A percentile compares a stretch with the other conserved stretches of the same genome.
These are phyloP conservation scores for Paxillus involutus DNA, from an alignment of 768 basidiomycete species.

Conservation along the genomic window DNA sequence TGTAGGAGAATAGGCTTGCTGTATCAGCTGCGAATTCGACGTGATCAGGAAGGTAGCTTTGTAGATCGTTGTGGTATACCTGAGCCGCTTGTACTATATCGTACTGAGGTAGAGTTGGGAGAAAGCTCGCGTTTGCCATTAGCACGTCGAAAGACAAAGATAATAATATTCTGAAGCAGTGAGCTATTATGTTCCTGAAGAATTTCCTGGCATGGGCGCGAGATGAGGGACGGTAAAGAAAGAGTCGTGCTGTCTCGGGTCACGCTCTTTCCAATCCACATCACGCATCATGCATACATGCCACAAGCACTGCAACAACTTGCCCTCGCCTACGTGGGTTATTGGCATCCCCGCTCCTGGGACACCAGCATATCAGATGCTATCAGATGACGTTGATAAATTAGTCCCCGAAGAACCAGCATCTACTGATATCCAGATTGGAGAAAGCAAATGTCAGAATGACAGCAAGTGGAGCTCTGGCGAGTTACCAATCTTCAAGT, in stretches of 20 bases:
- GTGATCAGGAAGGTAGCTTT: constrained; percentile 6
- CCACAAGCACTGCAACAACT: too few species aligned
- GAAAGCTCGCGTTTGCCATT: constrained; percentile 37
- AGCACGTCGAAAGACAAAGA: not conserved
- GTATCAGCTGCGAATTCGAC: constrained; percentile 54
- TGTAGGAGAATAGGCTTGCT: constrained; percentile 60
- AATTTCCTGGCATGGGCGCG: not conserved
- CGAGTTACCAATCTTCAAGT: too few species aligned
- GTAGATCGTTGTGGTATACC: constrained; percentile 40
- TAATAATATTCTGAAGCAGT: not conserved
- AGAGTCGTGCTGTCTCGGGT: not conserved
- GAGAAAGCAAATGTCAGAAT: too few species aligned
- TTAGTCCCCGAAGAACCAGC: too few species aligned
- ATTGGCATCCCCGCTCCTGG: too few species aligned
- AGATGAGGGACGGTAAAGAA: not conserved
- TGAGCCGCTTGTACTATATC: constrained; percentile 61
- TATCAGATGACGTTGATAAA: too few species aligned
- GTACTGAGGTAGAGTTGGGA: constrained; percentile 50
- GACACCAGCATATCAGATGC: too few species aligned
- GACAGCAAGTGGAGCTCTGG: too few species aligned
- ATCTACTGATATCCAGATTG: too few species aligned
- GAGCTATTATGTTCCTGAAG: not conserved
- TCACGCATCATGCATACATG: not conserved
- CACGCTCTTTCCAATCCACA: not conserved
- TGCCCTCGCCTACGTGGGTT: too few species aligned